Conservation (phyloP, 257 asterid species). For the Forsythia suspensa region DNA sequence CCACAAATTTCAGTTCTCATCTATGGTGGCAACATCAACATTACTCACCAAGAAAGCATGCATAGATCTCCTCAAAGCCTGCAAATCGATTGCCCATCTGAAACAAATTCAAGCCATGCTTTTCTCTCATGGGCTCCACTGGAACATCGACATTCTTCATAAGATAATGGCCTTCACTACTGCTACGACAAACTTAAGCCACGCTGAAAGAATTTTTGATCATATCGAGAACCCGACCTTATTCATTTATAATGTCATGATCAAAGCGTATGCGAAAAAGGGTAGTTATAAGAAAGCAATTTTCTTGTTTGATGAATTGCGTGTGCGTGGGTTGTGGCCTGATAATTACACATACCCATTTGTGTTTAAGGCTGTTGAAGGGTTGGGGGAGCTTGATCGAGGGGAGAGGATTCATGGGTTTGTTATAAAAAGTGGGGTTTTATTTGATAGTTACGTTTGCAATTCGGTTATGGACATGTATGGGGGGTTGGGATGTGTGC, state of each 20-base stretch:
- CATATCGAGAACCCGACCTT: slow-evolving; percentile 50
- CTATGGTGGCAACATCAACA: slow-evolving; percentile 22
- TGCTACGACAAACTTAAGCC: slow-evolving; percentile 31
- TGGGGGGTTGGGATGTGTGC: slow-evolving; percentile 46
- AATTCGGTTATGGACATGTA: slow-evolving; percentile 77
- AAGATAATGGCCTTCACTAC: slow-evolving; percentile 65
- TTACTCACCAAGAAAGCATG: slow-evolving; percentile 40
- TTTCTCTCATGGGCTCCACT: slow-evolving; percentile 56
- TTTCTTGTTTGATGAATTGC: slow-evolving; percentile 68
- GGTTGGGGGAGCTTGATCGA: slow-evolving; percentile 41
- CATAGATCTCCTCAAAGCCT: slow-evolving; percentile 57
- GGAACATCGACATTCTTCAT: slow-evolving; percentile 62
- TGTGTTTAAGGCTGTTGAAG: slow-evolving; percentile 67
- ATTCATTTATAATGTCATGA: slow-evolving; percentile 70
- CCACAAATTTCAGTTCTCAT: slow-evolving; percentile 31
- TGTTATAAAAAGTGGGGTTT: slow-evolving; percentile 64
- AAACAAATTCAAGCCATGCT: slow-evolving; percentile 69
- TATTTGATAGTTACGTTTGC: slow-evolving; percentile 60
- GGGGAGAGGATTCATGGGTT: slow-evolving; percentile 84
- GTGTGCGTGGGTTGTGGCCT: slow-evolving; percentile 55
- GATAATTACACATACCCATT: slow-evolving; percentile 86
- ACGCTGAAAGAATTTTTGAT: slow-evolving; percentile 59
- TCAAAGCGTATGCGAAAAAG: slow-evolving; percentile 55
- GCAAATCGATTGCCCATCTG: slow-evolving; percentile 60
- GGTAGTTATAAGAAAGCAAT: slow-evolving; percentile 46